Evolutionary conservation across 345 rosid genomes (phyloP).

Genomic region (Gossypium rotundifolium): DNA sequence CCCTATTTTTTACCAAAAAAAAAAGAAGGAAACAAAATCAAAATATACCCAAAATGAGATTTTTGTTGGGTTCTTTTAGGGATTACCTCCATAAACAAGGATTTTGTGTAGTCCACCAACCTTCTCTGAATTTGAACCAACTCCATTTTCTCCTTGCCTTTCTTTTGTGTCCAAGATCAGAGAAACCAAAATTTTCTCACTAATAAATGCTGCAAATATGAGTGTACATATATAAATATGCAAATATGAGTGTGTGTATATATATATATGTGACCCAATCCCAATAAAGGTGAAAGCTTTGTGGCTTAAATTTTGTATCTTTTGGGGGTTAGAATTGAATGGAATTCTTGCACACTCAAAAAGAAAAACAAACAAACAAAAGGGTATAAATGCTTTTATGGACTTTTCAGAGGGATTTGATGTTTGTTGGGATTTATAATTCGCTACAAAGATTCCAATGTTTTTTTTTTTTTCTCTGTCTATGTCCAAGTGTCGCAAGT

Average conservation of each 20-base stretch:
- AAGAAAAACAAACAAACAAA: background rate
- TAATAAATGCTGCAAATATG: background rate
- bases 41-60: background rate
- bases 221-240: background rate
- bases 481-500: background rate
- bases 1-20: conserved; percentile 44
- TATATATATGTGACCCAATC: background rate
- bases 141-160: conserved; percentile 40
- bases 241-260: background rate
- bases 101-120: conserved; percentile 61
- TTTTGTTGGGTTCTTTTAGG: background rate
- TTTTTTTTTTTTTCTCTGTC: background rate
- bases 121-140: conserved; percentile 76
- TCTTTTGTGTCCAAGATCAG: background rate
- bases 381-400: conserved; percentile 15
- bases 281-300: background rate
- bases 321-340: background rate
- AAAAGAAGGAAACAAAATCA: background rate
- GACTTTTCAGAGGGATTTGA: conserved; percentile 19
- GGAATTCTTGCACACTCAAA: conserved; percentile 15
- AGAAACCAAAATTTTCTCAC: background rate
- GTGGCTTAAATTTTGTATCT: conserved; percentile 26
- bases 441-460: conserved; percentile 10
- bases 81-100: conserved; percentile 72
- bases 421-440: conserved; percentile 24